Conservation (phyloP, 805 yeast genomes). For the Metschnikowia cerradonensis region DNA sequence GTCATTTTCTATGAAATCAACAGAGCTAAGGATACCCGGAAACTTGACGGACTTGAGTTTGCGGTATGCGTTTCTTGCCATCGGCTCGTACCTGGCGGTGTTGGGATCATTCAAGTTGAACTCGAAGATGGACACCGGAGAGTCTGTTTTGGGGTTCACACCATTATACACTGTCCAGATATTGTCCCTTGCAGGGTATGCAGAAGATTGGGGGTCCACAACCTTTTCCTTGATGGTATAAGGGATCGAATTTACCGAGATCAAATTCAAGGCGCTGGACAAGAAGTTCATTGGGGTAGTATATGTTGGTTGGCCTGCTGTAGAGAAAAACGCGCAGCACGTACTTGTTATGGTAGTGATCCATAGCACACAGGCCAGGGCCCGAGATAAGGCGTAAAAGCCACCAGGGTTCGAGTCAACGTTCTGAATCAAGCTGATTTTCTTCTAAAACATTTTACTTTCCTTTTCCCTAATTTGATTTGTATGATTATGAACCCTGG, state of each 20-base stretch:
- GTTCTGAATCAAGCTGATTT: too few relatives aligned
- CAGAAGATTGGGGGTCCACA: constrained; percentile 22
- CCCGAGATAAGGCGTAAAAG: not conserved
- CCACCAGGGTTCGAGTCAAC: too few relatives aligned
- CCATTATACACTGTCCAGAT: constrained; percentile 69
- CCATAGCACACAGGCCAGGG: not conserved
- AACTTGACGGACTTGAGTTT: constrained; percentile 55
- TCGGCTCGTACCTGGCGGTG: constrained; percentile 22
- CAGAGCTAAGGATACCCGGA: constrained; percentile 63
- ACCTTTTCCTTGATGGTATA: constrained; percentile 49
- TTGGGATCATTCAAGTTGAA: constrained; percentile 46
- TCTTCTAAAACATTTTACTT: too few relatives aligned
- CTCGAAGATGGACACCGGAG: constrained; percentile 61
- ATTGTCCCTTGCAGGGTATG: constrained; percentile 25
- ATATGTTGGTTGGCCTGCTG: not conserved
- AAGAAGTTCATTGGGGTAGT: constrained; percentile 55
- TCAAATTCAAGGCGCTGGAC: constrained; percentile 54
- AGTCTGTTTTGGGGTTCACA: constrained; percentile 46
- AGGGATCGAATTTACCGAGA: constrained; percentile 58
- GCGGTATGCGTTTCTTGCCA: constrained; percentile 36
- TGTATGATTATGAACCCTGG: not conserved
- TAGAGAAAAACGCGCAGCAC: constrained; percentile 3
- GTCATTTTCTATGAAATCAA: constrained; percentile 66
- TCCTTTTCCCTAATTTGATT: not conserved
- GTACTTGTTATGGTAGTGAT: not conserved